A percentile compares a stretch with the other conserved stretches of the same genome.
phyloP scores from a whole-genome alignment of 495 filamentous ascomycete genomes.

The Penicillium steckii region DNA sequence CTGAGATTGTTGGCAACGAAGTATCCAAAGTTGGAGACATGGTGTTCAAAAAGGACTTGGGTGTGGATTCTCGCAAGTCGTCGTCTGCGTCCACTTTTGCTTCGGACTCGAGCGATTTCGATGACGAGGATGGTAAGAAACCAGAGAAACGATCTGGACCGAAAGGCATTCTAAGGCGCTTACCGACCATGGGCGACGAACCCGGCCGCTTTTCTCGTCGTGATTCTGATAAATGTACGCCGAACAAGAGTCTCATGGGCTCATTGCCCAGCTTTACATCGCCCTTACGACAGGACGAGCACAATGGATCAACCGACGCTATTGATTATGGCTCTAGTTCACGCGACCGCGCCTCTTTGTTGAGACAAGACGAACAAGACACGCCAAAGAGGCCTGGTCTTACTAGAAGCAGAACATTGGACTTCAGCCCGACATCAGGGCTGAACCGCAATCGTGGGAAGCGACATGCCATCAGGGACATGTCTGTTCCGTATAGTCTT shows the following conservation, averaged over 20 bases:
- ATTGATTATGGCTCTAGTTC: conserved; percentile 15
- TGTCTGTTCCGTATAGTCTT: conserved; percentile 32
- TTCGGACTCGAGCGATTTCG: conserved; percentile 46
- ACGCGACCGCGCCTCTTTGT: conserved; percentile 6
- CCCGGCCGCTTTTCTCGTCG: conserved; percentile 27
- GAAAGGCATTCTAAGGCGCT: conserved; percentile 30
- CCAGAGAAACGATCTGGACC: conserved; percentile 30
- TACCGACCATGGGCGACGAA: conserved; percentile 37
- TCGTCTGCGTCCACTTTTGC: conserved; percentile 39
- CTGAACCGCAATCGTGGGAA: conserved; percentile 24
- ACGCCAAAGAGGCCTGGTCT: conserved; percentile 7
- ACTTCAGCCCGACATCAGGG: conserved; percentile 30
- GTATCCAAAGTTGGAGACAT: conserved; percentile 58
- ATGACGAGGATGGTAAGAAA: conserved; percentile 38
- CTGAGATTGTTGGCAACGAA: conserved; percentile 54
- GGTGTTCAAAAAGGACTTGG: conserved; percentile 50
- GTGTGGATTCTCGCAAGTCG: conserved; percentile 32
- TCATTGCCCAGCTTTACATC: conserved; percentile 54
- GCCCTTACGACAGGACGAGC: conserved; percentile 40
- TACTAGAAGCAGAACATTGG: conserved; percentile 23
- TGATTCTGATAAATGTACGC: conserved; percentile 29
- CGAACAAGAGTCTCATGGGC: conserved; percentile 29
- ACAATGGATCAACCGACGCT: conserved; percentile 15
- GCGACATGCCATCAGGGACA: conserved; percentile 29
- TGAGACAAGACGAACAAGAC: conserved; percentile 10